Percentiles rank a stretch among this genome's conserved stretches.
Conservation (phyloP, 768 basidiomycete species). For the Trametes maxima region DNA sequence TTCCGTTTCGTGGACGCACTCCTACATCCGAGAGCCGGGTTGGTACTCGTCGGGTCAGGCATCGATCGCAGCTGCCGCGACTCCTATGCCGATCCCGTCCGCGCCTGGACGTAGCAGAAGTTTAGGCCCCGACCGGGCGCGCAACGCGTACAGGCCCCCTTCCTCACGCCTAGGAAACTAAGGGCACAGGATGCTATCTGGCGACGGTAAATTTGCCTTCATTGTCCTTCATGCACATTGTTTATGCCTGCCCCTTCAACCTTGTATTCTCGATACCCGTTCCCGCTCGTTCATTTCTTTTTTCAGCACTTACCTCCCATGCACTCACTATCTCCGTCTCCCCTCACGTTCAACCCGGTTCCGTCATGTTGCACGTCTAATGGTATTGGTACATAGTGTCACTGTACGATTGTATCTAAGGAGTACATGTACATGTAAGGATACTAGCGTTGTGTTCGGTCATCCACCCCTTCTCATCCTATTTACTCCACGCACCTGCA, state of each 20-base stretch:
- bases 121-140: slow-evolving; percentile 10
- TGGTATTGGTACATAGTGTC: not conserved
- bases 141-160: slow-evolving; percentile 1
- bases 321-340: not conserved
- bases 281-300: not conserved
- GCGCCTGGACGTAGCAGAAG: slow-evolving; percentile 18
- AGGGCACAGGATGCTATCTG: not conserved
- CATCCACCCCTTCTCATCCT: not conserved
- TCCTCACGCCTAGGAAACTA: not conserved
- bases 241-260: no score
- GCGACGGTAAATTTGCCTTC: no score
- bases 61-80: slow-evolving; percentile 10
- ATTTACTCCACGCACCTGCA: not conserved
- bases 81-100: slow-evolving; percentile 21
- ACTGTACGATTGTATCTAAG: slow-evolving; percentile 16
- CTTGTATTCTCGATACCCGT: not conserved
- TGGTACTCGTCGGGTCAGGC: slow-evolving; percentile 10
- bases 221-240: no score
- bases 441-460: not conserved
- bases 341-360: not conserved
- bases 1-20: slow-evolving; percentile 18
- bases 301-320: not conserved
- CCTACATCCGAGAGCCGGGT: not conserved
- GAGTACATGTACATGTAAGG: slow-evolving; percentile 8
- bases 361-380: slow-evolving; percentile 1